Conservation (phyloP, 2,329 filamentous ascomycete genomes). For the Cladophialophora bantiana region DNA sequence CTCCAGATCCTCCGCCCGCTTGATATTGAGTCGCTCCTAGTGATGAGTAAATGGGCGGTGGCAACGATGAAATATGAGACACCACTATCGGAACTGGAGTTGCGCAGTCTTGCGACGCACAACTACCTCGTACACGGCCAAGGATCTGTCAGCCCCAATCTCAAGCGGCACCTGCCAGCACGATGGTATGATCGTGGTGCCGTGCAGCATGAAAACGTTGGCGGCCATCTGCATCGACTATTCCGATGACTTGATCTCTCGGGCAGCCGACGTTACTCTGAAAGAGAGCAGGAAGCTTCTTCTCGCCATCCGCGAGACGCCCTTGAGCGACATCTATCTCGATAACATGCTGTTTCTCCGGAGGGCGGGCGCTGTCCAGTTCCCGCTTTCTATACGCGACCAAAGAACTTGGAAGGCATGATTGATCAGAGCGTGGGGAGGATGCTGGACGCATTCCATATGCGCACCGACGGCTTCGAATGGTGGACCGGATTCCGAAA, state of each 20-base stretch:
- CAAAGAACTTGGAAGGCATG: constrained; percentile 50
- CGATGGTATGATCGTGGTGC: constrained; percentile 55
- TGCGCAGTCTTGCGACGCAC: constrained; percentile 22
- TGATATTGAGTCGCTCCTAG: constrained; percentile 40
- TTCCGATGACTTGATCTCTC: constrained; percentile 52
- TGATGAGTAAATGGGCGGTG: constrained; percentile 42
- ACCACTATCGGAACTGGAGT: constrained; percentile 9
- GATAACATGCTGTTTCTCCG: constrained; percentile 20
- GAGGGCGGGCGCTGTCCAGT: constrained; percentile 47
- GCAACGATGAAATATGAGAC: constrained; percentile 40
- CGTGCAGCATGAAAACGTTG: constrained; percentile 56
- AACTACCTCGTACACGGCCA: constrained; percentile 37
- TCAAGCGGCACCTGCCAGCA: constrained; percentile 37
- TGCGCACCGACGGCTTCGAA: constrained; percentile 53
- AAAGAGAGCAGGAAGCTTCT: constrained; percentile 51
- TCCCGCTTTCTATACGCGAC: too few species aligned
- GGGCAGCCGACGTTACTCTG: constrained; percentile 52
- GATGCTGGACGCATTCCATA: constrained; percentile 55
- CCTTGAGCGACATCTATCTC: constrained; percentile 39
- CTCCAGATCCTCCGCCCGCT: constrained; percentile 41
- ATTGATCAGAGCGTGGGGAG: constrained; percentile 56
- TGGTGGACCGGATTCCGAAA: constrained; percentile 43
- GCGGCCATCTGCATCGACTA: constrained; percentile 49
- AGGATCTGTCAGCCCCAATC: constrained; percentile 41
- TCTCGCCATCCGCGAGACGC: constrained; percentile 51